Evolutionary conservation across 495 filamentous ascomycete species (phyloP).

Genomic region (Cercophora samala): DNA sequence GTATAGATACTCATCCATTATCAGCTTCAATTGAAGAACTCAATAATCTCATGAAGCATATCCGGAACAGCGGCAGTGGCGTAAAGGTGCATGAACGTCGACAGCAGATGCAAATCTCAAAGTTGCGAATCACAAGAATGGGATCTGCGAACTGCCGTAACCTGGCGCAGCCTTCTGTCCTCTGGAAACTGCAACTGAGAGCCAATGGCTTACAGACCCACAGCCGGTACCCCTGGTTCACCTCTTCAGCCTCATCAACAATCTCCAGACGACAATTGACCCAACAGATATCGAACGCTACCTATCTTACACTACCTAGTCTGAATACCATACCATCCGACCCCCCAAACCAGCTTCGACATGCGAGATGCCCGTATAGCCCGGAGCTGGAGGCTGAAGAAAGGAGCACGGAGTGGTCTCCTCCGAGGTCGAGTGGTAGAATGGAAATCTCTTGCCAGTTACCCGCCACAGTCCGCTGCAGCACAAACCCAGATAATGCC

Average conservation of each 20-base stretch:
- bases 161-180: not conserved
- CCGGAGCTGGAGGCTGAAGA: not conserved
- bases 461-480: not conserved
- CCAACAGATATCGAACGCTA: too few species aligned
- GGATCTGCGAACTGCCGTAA: not conserved
- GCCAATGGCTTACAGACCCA: not conserved
- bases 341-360: too few species aligned
- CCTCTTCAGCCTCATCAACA: not conserved
- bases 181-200: not conserved
- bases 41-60: not conserved
- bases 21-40: not conserved
- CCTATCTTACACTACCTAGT: too few species aligned
- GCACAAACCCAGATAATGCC: not conserved
- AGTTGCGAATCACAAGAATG: not conserved
- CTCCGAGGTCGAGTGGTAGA: slow-evolving; percentile 3
- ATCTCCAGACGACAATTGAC: not conserved
- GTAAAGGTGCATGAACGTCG: too few species aligned
- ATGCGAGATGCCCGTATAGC: too few species aligned
- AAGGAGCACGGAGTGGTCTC: slow-evolving; percentile 1
- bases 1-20: too few species aligned
- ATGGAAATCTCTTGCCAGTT: not conserved
- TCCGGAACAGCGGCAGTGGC: not conserved
- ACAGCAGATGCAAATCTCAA: slow-evolving; percentile 1
- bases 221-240: not conserved
- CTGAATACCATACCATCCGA: too few species aligned